A percentile compares a stretch with the other conserved stretches of the same genome.
These are phyloP conservation scores for Cutaneotrichosporon arboriforme DNA, from an alignment of 1,284 basidiomycete species.

Conservation along the genomic window DNA sequence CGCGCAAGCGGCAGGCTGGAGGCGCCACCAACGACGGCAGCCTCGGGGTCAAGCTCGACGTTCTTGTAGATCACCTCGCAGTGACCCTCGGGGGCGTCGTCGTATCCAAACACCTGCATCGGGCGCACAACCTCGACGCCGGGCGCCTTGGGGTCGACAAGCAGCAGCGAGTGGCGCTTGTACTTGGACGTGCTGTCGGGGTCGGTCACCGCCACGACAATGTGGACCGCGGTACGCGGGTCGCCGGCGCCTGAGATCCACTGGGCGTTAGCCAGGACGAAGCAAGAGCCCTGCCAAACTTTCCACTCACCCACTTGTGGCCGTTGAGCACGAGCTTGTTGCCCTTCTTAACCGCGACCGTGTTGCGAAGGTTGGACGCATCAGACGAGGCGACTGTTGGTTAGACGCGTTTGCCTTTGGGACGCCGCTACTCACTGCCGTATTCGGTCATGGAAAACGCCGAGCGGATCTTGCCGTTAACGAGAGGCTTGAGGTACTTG, in stretches of 20 bases:
- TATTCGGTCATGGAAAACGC: constrained; percentile 94
- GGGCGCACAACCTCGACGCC: constrained; percentile 86
- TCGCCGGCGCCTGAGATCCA: constrained; percentile 98
- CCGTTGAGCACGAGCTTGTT: constrained; percentile 90
- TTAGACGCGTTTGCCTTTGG: not conserved
- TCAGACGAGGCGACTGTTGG: constrained; percentile 81
- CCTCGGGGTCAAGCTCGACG: constrained; percentile 69
- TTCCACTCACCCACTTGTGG: constrained; percentile 71
- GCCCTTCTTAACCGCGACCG: constrained; percentile 70
- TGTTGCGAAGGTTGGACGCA: constrained; percentile 90
- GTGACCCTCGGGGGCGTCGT: constrained; percentile 92
- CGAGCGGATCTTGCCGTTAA: constrained; percentile 89
- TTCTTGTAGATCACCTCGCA: constrained; percentile 93
- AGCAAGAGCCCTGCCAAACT: not conserved
- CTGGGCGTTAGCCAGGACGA: constrained; percentile 32
- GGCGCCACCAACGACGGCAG: constrained; percentile 68
- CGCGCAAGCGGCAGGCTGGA: constrained; percentile 62
- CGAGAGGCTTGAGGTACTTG: constrained; percentile 79
- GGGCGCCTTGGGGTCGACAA: constrained; percentile 79
- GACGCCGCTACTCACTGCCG: constrained; percentile 57
- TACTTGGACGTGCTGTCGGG: constrained; percentile 52
- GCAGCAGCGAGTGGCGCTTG: constrained; percentile 85
- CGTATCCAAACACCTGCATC: constrained; percentile 89
- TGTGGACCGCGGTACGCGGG: constrained; percentile 79
- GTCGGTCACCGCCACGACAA: constrained; percentile 66